These are phyloP conservation scores for Prototheca stagnorum DNA, from an alignment of 163 green algal species.

Conservation along the genomic window DNA sequence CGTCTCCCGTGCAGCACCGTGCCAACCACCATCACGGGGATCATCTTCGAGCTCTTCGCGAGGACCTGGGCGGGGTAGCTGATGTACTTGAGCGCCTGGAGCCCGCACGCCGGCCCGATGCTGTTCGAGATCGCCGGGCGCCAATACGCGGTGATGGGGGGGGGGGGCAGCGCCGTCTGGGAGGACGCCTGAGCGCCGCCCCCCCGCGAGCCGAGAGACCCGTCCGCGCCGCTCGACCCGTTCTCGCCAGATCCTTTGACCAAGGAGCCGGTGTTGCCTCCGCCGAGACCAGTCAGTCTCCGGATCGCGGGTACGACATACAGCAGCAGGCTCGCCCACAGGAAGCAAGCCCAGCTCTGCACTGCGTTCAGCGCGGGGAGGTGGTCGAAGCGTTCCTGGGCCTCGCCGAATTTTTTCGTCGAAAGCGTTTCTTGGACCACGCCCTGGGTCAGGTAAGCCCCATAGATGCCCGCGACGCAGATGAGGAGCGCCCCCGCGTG, in stretches of 20 bases:
- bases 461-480: slow-evolving; percentile 68
- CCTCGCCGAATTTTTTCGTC: slow-evolving; percentile 54
- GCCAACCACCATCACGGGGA: slow-evolving; percentile 94
- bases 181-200: no score
- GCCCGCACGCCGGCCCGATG: slow-evolving; percentile 72
- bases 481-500: slow-evolving; percentile 21
- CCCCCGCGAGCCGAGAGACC: no score
- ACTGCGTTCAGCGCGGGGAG: slow-evolving; percentile 64
- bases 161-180: no score
- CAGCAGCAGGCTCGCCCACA: slow-evolving; percentile 58
- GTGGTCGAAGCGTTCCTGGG: slow-evolving; percentile 48
- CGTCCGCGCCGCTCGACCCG: no score
- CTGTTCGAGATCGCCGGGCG: slow-evolving; percentile 61
- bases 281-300: no score
- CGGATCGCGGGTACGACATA: no score
- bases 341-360: slow-evolving; percentile 61
- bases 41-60: slow-evolving; percentile 97
- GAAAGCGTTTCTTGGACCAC: slow-evolving; percentile 68
- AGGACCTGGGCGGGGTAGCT: slow-evolving; percentile 87
- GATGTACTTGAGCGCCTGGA: slow-evolving; percentile 87
- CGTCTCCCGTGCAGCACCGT: slow-evolving; percentile 63
- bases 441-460: slow-evolving; percentile 74
- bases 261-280: no score
- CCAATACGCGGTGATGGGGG: slow-evolving; percentile 55
- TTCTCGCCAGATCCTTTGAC: not conserved